A percentile compares a stretch with the other conserved stretches of the same genome.
Evolutionary conservation across 2,329 filamentous ascomycete species (phyloP).

Genomic region (Myriosclerotinia duriaeana): DNA sequence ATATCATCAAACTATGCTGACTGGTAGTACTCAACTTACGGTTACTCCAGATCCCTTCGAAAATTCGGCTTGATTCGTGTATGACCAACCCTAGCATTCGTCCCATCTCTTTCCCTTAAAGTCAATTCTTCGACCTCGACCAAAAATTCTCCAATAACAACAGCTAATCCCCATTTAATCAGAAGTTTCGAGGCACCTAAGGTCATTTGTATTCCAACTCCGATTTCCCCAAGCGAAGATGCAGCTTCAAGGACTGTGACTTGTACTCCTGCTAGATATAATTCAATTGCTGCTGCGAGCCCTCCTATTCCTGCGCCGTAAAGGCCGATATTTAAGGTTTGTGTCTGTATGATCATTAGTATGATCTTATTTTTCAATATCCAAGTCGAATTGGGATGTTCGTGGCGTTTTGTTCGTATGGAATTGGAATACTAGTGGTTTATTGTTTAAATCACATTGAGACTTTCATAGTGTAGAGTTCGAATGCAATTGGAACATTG

Average conservation of each 20-base stretch:
- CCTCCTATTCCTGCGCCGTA: constrained; percentile 40
- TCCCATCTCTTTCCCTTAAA: constrained; percentile 27
- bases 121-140: constrained; percentile 30
- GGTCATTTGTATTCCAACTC: constrained; percentile 31
- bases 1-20: neutral
- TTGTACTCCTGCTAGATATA: constrained; percentile 35
- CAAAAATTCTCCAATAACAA: constrained; percentile 25
- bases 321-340: neutral
- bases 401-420: too few relatives aligned
- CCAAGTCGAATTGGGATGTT: too few relatives aligned
- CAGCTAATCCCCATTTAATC: constrained; percentile 27
- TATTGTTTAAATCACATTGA: neutral
- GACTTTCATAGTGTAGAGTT: too few relatives aligned
- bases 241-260: constrained; percentile 37
- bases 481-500: neutral
- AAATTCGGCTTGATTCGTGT: neutral
- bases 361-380: neutral
- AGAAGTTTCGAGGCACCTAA: constrained; percentile 29
- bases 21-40: neutral
- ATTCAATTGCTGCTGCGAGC: constrained; percentile 39
- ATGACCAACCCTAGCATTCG: neutral
- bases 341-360: neutral
- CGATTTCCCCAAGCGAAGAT: constrained; percentile 36
- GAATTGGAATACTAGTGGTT: neutral
- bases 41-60: neutral